Conservation (phyloP, 2,329 filamentous ascomycete genomes). For the Rhynchosporium graminicola region DNA sequence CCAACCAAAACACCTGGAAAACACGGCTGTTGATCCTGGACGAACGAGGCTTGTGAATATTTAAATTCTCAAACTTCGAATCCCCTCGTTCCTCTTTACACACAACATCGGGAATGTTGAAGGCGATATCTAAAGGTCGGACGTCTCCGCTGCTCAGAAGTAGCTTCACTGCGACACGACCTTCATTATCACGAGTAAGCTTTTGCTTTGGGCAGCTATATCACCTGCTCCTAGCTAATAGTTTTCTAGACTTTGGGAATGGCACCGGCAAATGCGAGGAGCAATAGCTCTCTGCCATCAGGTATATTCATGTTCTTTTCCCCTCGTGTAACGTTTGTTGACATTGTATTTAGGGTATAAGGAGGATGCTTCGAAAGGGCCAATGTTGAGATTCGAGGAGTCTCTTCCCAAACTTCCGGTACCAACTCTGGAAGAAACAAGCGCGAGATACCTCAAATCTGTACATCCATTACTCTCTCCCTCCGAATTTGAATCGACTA, state of each 20-base stretch:
- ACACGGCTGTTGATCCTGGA: slow-evolving; percentile 9
- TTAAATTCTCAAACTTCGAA: slow-evolving; percentile 5
- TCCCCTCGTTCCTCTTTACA: slow-evolving; percentile 21
- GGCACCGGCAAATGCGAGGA: slow-evolving; percentile 54
- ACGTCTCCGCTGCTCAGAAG: slow-evolving; percentile 39
- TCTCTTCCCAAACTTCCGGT: slow-evolving; percentile 80
- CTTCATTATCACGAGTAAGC: slow-evolving; percentile 36
- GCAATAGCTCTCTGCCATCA: slow-evolving; percentile 58
- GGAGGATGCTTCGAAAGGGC: slow-evolving; percentile 76
- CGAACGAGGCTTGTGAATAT: slow-evolving; percentile 21
- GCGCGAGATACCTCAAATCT: slow-evolving; percentile 76
- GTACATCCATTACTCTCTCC: slow-evolving; percentile 72
- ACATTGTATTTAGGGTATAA: slow-evolving; percentile 61
- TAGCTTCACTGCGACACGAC: slow-evolving; percentile 33
- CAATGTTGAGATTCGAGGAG: slow-evolving; percentile 83
- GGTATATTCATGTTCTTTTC: slow-evolving; percentile 42
- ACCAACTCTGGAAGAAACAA: slow-evolving; percentile 79
- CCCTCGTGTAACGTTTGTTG: slow-evolving; percentile 21
- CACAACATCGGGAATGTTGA: slow-evolving; percentile 39
- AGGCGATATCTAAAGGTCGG: slow-evolving; percentile 39
- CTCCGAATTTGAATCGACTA: slow-evolving; percentile 69
- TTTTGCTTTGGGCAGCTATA: not conserved
- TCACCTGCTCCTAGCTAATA: slow-evolving; percentile 24
- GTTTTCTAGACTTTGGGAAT: slow-evolving; percentile 43
- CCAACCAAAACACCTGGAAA: slow-evolving; percentile 27